A percentile compares a stretch with the other conserved stretches of the same genome.
phyloP scores from a whole-genome alignment of 2,329 filamentous ascomycete species.

The Aspergillus udagawae region DNA sequence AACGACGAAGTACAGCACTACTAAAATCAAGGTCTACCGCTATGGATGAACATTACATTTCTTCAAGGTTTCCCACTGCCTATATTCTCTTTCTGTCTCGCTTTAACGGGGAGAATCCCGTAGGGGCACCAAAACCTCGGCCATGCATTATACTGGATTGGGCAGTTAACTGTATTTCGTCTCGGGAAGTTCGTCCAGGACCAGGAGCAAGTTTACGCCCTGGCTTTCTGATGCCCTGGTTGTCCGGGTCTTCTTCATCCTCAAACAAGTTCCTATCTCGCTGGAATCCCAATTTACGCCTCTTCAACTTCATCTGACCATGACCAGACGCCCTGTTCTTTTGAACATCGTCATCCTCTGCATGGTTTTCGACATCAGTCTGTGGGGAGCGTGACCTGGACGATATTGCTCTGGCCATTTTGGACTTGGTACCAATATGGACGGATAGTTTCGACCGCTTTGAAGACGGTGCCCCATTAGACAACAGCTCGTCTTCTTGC shows the following conservation, averaged over 20 bases:
- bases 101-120: slow-evolving; percentile 69
- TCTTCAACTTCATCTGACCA: slow-evolving; percentile 56
- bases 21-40: background rate
- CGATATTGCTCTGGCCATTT: background rate
- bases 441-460: background rate
- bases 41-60: background rate
- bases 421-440: background rate
- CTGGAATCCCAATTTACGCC: slow-evolving; percentile 63
- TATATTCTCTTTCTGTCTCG: slow-evolving; percentile 53
- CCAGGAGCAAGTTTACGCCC: slow-evolving; percentile 24
- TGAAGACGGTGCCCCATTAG: background rate
- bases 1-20: background rate
- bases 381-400: background rate
- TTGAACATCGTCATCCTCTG: background rate
- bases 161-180: background rate
- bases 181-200: slow-evolving; percentile 13
- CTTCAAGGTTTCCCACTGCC: background rate
- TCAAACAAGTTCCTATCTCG: slow-evolving; percentile 66
- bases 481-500: background rate
- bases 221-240: slow-evolving; percentile 19
- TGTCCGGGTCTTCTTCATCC: slow-evolving; percentile 57
- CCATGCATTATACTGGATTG: slow-evolving; percentile 7
- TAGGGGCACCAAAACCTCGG: slow-evolving; percentile 46
- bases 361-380: slow-evolving; percentile 12
- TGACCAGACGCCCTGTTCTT: slow-evolving; percentile 10